Evolutionary conservation across 257 asterid species (phyloP).

Genomic region (Ilex aquifolium): DNA sequence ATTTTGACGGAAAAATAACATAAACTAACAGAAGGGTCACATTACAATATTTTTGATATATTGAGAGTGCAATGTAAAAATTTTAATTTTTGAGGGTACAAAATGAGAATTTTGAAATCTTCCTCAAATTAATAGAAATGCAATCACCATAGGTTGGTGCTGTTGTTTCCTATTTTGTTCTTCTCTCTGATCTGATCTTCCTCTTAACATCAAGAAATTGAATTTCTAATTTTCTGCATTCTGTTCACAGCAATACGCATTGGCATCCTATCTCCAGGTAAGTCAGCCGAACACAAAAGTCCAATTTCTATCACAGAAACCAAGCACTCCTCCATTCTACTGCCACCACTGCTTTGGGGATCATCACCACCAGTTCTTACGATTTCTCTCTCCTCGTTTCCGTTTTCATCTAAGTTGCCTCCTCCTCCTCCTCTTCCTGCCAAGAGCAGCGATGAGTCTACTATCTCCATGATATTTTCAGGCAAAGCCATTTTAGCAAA

Average conservation of each 20-base stretch:
- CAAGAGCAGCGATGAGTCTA: background rate
- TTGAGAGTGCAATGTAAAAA: no score
- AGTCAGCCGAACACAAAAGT: slow-evolving; percentile 14
- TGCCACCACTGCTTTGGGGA: background rate
- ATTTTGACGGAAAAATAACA: no score
- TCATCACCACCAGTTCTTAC: no score
- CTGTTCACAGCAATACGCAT: slow-evolving; percentile 12
- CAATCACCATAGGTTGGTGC: no score
- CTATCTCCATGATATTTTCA: background rate
- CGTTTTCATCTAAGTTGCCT: no score
- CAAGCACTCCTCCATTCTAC: slow-evolving; percentile 15
- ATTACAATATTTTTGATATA: no score
- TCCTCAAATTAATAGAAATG: no score
- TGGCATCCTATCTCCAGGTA: slow-evolving; percentile 20
- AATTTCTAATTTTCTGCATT: slow-evolving; percentile 15
- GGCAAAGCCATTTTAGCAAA: background rate
- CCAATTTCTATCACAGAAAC: slow-evolving; percentile 20
- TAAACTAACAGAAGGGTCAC: no score
- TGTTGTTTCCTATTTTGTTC: background rate
- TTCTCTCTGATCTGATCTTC: background rate
- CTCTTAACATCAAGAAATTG: background rate
- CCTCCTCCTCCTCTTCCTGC: no score
- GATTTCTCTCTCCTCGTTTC: no score
- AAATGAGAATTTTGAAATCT: no score
- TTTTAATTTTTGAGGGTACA: no score